Evolutionary conservation across 225 moss, liverwort and hornwort species (phyloP).

Genomic region (Polytrichum formosum): DNA sequence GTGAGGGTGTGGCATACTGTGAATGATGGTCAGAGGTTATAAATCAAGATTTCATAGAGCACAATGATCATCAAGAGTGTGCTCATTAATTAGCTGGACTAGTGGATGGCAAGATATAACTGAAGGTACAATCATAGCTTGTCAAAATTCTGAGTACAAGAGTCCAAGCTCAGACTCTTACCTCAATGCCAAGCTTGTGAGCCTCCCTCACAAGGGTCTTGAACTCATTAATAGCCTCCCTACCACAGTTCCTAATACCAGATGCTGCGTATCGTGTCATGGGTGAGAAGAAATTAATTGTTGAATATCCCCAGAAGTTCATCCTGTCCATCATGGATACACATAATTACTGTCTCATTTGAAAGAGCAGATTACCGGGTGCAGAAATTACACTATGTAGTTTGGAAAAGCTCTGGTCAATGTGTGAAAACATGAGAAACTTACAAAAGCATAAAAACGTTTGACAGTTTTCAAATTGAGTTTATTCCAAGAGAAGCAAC

Average conservation of each 20-base stretch:
- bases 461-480: not conserved
- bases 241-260: constrained; percentile 77
- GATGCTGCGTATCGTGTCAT: constrained; percentile 87
- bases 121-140: no score
- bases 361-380: no score
- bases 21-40: not conserved
- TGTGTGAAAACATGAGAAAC: no score
- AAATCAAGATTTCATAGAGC: not conserved
- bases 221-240: constrained; percentile 88
- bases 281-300: constrained; percentile 90
- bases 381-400: no score
- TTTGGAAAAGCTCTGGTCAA: no score
- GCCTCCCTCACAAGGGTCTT: constrained; percentile 80
- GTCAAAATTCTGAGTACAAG: no score
- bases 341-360: no score
- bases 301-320: constrained; percentile 95
- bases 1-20: not conserved
- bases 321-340: constrained; percentile 33
- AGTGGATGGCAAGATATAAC: not conserved
- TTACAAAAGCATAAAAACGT: not conserved
- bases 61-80: not conserved
- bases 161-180: constrained; percentile 15
- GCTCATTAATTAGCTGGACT: not conserved
- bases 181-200: constrained; percentile 91
- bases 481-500: not conserved